Conservation (phyloP, 345 rosid species). For the Citrus sinensis region DNA sequence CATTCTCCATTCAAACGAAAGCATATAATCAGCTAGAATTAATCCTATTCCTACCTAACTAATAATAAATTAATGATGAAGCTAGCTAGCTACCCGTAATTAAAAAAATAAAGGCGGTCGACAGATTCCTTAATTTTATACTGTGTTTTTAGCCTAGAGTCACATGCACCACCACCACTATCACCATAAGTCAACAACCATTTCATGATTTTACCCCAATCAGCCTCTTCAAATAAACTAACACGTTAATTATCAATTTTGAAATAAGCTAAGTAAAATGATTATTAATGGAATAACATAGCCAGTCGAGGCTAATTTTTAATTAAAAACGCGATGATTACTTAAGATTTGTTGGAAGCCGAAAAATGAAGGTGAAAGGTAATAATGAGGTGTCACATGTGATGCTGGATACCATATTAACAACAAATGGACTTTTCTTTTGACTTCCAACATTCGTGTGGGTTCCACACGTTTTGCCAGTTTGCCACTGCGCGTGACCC, state of each 20-base stretch:
- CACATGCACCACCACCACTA: background rate
- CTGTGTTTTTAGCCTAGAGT: background rate
- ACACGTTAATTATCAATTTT: background rate
- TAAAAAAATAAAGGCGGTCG: background rate
- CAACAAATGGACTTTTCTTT: background rate
- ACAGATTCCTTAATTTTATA: too few species aligned
- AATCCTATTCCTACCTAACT: background rate
- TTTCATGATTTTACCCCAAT: background rate
- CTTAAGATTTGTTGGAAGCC: too few species aligned
- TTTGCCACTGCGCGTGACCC: constrained; percentile 1
- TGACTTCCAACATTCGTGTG: background rate
- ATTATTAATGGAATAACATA: background rate
- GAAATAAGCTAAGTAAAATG: too few species aligned
- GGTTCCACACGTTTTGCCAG: constrained; percentile 13
- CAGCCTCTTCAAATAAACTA: background rate
- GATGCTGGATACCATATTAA: background rate
- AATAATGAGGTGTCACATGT: background rate
- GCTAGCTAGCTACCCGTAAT: background rate
- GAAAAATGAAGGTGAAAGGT: background rate
- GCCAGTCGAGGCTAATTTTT: too few species aligned
- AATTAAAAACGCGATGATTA: background rate
- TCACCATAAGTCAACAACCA: background rate
- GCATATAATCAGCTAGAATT: background rate
- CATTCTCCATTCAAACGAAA: too few species aligned
- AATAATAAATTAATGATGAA: background rate